Evolutionary conservation across 306 rosid species (phyloP), one percentile per base, ranked within the genome.

Genomic region (Vigna reflexopilosa): DNA sequence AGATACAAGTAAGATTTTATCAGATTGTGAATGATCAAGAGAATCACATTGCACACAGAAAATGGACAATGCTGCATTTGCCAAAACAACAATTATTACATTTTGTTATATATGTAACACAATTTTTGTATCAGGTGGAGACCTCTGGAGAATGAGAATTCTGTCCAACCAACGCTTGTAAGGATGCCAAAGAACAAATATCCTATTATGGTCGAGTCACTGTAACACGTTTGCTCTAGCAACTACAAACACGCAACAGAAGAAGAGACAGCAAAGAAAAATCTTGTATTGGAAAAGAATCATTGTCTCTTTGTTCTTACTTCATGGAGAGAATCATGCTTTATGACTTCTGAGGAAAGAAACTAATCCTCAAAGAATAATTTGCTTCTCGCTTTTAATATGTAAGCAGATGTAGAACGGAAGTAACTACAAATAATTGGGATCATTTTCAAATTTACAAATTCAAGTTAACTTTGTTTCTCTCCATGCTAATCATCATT

Each of bases 121-220:
- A 54, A 17, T 30, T 71, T 70, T 62, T 84, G 61, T 68, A 26
- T 57, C 94, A 87, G 97, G 67, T 91, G 98, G 98, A 89, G 15
- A 64, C 80, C 91, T 52, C 76, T 89, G 64, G 98, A 93, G 67
- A 88, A 81, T 44, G 93, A 91, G 48, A 86, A 89, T 48, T 83
- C 89, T 2, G 92, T 89, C 49, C 98, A 93, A 74, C 90, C 98
- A 80, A 93, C 95, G 4, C 92, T 93, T 11, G 97, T 93, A 40
- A 81, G 97, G 78, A 93, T 93, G 98, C 97, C 97, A 8, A 93
- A 82, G 83, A 91, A 93, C 91, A 89, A 89, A 77, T 91, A 89
- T 47, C 97, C 97, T 0, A 66, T 93, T 52, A 59, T 36, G 40
- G 95, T 84, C 44, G 89, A 91, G 82, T 45, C 86, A 69, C 77